Conservation (phyloP, 2,329 filamentous ascomycete species). For the Colletotrichum karsti region DNA sequence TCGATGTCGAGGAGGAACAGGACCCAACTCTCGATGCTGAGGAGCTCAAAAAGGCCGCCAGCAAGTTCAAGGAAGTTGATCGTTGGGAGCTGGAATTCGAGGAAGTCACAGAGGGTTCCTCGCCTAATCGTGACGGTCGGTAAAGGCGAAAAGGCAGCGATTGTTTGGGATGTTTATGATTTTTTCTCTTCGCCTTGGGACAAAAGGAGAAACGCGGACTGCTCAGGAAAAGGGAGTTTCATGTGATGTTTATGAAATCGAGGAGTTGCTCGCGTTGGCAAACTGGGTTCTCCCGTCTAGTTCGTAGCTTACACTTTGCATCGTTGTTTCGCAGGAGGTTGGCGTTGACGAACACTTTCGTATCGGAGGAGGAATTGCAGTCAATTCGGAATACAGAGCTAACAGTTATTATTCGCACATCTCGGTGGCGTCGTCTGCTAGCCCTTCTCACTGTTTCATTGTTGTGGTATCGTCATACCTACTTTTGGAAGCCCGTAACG, state of each 20-base stretch:
- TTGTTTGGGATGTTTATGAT: not conserved
- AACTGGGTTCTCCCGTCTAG: not conserved
- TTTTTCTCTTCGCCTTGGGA: not conserved
- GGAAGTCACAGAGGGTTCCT: constrained; percentile 65
- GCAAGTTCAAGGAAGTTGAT: constrained; percentile 76
- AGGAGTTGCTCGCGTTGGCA: not conserved
- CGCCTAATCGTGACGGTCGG: constrained; percentile 56
- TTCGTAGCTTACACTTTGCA: not conserved
- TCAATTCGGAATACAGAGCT: not conserved
- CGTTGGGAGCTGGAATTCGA: constrained; percentile 75
- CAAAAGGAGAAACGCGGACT: not conserved
- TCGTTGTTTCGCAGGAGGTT: not conserved
- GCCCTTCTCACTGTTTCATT: not conserved
- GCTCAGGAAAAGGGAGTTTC: not conserved
- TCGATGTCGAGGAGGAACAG: constrained; percentile 36
- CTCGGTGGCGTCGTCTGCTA: not conserved
- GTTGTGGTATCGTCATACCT: not conserved
- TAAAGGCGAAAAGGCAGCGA: constrained; percentile 34
- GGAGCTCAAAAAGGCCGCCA: constrained; percentile 66
- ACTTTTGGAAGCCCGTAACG: constrained; percentile 19
- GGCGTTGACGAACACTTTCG: not conserved
- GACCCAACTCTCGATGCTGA: constrained; percentile 46
- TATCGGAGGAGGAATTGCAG: not conserved
- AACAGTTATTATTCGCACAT: not conserved
- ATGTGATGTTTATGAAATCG: not conserved